Base-by-base conservation (phyloP, 495 filamentous ascomycete species). In the Talaromyces thailandensis region DNA sequence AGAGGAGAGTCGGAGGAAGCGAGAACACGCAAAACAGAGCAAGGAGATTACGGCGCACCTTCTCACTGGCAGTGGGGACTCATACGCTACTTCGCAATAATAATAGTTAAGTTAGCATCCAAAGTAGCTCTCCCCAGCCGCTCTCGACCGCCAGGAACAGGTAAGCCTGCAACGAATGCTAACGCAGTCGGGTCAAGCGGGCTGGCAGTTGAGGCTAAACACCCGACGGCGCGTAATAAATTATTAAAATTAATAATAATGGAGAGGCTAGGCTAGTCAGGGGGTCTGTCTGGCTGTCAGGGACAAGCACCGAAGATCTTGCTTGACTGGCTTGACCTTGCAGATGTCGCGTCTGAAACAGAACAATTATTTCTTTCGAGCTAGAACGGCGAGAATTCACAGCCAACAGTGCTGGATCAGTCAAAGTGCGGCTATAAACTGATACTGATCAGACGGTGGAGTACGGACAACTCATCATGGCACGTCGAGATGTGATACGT, bases 101-200 rank as follows among this genome's bases (percentile, higher is more conserved):
- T n/a, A n/a, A n/a, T n/a, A n/a, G n/a, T n/a, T n/a, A n/a, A 29
- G 6, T 29, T 29, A 29, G 28, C 28, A 35, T 35, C 9, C 32
- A 35, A 35, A 35, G 11, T 35, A 40, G 35, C 35, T 40, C 35
- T 16, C 35, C 50, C 50, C 50, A 57, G 25, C 53, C 23, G 53
- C 53, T 23, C 25, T 57, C 23, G 28, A 28, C 29, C 12, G 29
- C 21, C 56, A 58, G 56, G 56, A 32, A 58, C 56, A 58, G 56
- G 56, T n/a, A 55, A 55, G 51, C n/a, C 26, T 23, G 26, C 26
- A 3, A 14, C 18, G 11, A 11, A 55, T 28, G 21, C 58, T 60
- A 60, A 60, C 58, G 58, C 31, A 14, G 58, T 24, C 58, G 23
- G 58, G 58, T 21, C 58, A 60, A 60, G 58, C 58, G 58, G 52